These are phyloP conservation scores for Hymenoscyphus occultus DNA, from an alignment of 2,329 filamentous ascomycete species.

Conservation along the genomic window DNA sequence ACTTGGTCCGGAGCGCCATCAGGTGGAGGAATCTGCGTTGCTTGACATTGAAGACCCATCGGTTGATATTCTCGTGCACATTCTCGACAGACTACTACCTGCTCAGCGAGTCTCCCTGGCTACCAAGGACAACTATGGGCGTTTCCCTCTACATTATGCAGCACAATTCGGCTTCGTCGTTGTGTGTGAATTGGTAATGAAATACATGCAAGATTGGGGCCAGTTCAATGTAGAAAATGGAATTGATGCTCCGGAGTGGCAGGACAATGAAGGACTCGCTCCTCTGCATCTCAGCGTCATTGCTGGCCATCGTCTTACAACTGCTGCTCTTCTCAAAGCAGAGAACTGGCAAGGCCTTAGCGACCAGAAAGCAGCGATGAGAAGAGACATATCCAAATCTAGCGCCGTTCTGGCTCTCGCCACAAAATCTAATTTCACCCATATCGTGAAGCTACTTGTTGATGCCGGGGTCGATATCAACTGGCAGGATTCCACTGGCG, in stretches of 20 bases:
- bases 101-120: slow-evolving; percentile 66
- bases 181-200: slow-evolving; percentile 84
- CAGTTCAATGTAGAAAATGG: slow-evolving; percentile 81
- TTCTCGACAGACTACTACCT: slow-evolving; percentile 65
- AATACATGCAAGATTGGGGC: slow-evolving; percentile 83
- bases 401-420: slow-evolving; percentile 86
- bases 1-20: slow-evolving; percentile 57
- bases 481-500: slow-evolving; percentile 84
- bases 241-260: slow-evolving; percentile 85
- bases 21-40: slow-evolving; percentile 65
- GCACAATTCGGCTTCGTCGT: slow-evolving; percentile 92
- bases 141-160: slow-evolving; percentile 86
- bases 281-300: slow-evolving; percentile 91
- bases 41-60: slow-evolving; percentile 69
- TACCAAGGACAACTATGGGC: slow-evolving; percentile 73
- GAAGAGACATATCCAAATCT: slow-evolving; percentile 73
- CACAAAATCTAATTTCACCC: slow-evolving; percentile 79
- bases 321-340: slow-evolving; percentile 72
- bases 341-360: slow-evolving; percentile 70
- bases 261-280: slow-evolving; percentile 86
- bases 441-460: slow-evolving; percentile 83
- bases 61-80: slow-evolving; percentile 61
- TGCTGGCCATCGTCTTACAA: slow-evolving; percentile 84
- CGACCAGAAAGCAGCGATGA: slow-evolving; percentile 59
- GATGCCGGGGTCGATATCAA: slow-evolving; percentile 91